These are phyloP conservation scores for Cicer cuneatum DNA, from an alignment of 306 rosid species.

Conservation along the genomic window DNA sequence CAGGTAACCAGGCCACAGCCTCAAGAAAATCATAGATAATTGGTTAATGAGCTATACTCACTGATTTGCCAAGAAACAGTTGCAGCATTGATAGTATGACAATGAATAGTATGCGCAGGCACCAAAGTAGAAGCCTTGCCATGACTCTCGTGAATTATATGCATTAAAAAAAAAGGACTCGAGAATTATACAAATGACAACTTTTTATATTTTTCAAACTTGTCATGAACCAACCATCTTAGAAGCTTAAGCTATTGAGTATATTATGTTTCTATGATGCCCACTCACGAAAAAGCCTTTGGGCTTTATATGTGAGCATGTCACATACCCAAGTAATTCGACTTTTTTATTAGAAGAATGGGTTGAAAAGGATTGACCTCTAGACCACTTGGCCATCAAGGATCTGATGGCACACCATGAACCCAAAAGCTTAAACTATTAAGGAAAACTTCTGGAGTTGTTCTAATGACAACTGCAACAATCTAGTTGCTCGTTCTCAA, in stretches of 20 bases:
- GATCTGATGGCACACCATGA: slow-evolving; percentile 11
- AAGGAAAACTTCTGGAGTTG: slow-evolving; percentile 28
- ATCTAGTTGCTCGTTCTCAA: slow-evolving; percentile 31
- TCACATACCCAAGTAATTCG: not conserved
- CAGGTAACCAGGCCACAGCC: slow-evolving; percentile 10
- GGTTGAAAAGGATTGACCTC: not conserved
- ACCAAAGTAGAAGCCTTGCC: not conserved
- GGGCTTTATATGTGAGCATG: not conserved
- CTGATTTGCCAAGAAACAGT: slow-evolving; percentile 21
- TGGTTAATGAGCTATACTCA: slow-evolving; percentile 10
- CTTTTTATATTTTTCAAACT: not conserved
- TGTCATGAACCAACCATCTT: not conserved
- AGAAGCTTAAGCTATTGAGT: not conserved
- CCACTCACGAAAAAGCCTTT: not conserved
- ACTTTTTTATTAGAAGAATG: slow-evolving; percentile 5
- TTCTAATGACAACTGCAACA: slow-evolving; percentile 25
- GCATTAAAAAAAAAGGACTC: not conserved
- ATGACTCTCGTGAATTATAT: not conserved
- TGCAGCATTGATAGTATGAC: slow-evolving; percentile 18
- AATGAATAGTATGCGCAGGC: not conserved
- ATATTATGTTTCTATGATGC: not conserved
- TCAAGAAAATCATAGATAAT: slow-evolving; percentile 6
- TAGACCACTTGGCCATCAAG: slow-evolving; percentile 11
- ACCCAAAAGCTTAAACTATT: slow-evolving; percentile 15
- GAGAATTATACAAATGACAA: not conserved